phyloP scores from a whole-genome alignment of 2,329 filamentous ascomycete genomes.

The Graphilbum sp. region DNA sequence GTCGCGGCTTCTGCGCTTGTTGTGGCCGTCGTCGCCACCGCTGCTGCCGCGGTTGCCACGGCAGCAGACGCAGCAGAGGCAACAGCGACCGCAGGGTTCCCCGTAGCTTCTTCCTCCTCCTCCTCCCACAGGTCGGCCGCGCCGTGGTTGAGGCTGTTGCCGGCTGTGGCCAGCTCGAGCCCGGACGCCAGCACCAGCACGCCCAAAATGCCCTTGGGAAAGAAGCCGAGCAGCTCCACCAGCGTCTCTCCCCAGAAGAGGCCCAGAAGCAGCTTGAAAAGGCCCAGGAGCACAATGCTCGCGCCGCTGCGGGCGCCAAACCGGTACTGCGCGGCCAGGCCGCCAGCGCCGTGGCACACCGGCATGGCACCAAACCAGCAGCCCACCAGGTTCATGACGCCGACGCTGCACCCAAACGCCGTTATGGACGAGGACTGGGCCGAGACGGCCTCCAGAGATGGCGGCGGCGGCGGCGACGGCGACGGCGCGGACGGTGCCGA shows the following conservation, averaged over 20 bases:
- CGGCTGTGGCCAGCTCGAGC: constrained; percentile 72
- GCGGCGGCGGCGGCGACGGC: no score
- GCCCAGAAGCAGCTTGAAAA: constrained; percentile 60
- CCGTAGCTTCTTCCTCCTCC: no score
- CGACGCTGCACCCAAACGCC: constrained; percentile 65
- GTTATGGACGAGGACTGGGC: constrained; percentile 45
- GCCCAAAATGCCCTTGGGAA: constrained; percentile 63
- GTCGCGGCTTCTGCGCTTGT: constrained; percentile 2
- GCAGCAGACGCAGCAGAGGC: background rate
- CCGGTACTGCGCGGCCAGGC: constrained; percentile 75
- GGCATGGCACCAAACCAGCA: constrained; percentile 96
- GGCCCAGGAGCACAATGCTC: constrained; percentile 63
- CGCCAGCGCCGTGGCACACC: constrained; percentile 83
- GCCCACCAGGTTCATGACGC: constrained; percentile 65
- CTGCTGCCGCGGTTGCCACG: constrained; percentile 6
- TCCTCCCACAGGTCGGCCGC: constrained; percentile 38
- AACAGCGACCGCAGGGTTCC: no score
- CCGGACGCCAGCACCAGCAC: constrained; percentile 85
- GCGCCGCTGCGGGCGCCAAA: constrained; percentile 84
- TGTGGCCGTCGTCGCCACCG: background rate
- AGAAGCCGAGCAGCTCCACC: constrained; percentile 50
- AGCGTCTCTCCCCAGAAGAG: constrained; percentile 59
- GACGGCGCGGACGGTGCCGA: constrained; percentile 13
- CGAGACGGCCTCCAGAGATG: no score
- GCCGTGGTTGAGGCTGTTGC: constrained; percentile 65